Percentiles rank a stretch among this genome's conserved stretches.
These are phyloP conservation scores for Pichia sp. DNA, from an alignment of 1,139 yeast species.

Conservation along the genomic window DNA sequence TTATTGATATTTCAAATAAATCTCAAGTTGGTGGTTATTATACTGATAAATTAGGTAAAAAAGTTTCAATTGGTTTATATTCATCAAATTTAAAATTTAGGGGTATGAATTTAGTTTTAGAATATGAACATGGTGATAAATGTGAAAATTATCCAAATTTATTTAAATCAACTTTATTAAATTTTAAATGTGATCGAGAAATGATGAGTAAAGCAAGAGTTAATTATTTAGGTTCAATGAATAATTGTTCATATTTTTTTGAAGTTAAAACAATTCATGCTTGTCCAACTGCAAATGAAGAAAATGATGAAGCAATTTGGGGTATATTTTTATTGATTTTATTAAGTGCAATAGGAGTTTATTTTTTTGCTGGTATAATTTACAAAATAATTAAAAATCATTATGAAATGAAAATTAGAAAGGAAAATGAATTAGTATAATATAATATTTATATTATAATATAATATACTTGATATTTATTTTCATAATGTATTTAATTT, in stretches of 20 bases:
- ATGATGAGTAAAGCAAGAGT: conserved; percentile 60
- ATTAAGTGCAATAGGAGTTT: conserved; percentile 48
- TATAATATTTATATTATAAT: no score
- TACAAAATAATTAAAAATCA: conserved; percentile 32
- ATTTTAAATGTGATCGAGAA: conserved; percentile 78
- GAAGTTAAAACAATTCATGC: conserved; percentile 85
- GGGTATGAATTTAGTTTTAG: conserved; percentile 66
- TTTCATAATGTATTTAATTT: no score
- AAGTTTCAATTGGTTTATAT: conserved; percentile 62
- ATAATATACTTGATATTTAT: no score
- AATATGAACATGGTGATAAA: conserved; percentile 65
- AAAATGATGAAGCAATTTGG: conserved; percentile 49
- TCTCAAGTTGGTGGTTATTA: conserved; percentile 64
- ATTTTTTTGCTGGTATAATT: conserved; percentile 48
- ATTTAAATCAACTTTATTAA: conserved; percentile 58
- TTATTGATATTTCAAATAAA: conserved; percentile 40
- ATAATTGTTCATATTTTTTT: conserved; percentile 78
- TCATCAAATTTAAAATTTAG: conserved; percentile 56
- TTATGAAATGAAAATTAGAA: conserved; percentile 3
- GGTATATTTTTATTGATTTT: conserved; percentile 55
- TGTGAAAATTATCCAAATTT: conserved; percentile 45
- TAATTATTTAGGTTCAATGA: conserved; percentile 64
- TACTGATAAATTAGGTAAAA: conserved; percentile 29
- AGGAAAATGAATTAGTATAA: neutral
- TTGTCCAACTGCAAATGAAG: conserved; percentile 68